Evolutionary conservation across 805 yeast genomes (phyloP).

Genomic region (Wickerhamiella siamensis): DNA sequence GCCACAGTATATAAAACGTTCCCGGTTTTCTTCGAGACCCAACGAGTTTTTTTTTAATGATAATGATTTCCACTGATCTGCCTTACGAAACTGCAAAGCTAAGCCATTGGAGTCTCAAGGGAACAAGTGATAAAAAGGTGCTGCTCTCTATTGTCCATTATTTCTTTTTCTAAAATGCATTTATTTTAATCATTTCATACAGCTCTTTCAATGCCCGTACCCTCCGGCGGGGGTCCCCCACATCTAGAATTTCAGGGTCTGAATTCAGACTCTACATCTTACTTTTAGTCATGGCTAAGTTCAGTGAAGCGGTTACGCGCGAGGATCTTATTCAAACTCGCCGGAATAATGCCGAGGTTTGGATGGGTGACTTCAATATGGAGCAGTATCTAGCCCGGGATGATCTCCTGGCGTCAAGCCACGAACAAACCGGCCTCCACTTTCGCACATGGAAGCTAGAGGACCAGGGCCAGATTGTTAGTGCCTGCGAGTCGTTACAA

Average conservation of each 20-base stretch:
- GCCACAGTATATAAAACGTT: no score
- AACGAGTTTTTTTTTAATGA: no score
- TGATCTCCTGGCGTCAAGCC: constrained; percentile 11
- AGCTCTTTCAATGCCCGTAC: no score
- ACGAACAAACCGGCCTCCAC: constrained; percentile 10
- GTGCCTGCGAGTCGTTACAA: constrained; percentile 34
- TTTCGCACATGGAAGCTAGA: constrained; percentile 21
- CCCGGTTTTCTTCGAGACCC: no score
- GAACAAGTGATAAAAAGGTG: no score
- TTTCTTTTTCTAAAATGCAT: background rate
- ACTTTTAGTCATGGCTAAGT: background rate
- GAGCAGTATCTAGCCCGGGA: constrained; percentile 20
- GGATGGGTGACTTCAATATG: constrained; percentile 19
- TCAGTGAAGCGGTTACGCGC: background rate
- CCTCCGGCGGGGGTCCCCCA: no score
- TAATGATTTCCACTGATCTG: no score
- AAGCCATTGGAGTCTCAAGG: no score
- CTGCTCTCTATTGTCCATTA: background rate
- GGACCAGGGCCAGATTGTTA: constrained; percentile 22
- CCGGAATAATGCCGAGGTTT: constrained; percentile 13
- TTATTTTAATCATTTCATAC: background rate
- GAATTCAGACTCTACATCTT: no score
- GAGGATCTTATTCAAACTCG: constrained; percentile 5
- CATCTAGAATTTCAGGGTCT: no score
- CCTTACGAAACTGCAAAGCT: no score